Conservation (phyloP, 495 filamentous ascomycete genomes). For the Neurospora terricola region DNA sequence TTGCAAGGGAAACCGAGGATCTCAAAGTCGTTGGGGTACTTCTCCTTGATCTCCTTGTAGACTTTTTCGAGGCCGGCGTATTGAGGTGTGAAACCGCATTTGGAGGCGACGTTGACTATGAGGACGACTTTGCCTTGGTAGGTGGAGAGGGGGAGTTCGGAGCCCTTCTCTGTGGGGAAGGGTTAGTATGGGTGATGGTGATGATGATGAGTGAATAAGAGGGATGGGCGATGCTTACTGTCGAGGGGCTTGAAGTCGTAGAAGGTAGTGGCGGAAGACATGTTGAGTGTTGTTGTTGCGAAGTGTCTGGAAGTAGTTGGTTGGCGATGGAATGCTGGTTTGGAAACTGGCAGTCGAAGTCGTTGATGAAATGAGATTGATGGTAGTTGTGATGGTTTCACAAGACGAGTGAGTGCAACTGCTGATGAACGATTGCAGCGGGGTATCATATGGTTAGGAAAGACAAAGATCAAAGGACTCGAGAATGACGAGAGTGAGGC, state of each 20-base stretch:
- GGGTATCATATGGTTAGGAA: background rate
- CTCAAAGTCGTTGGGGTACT: slow-evolving; percentile 63
- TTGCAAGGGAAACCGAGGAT: slow-evolving; percentile 98
- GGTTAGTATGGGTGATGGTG: background rate
- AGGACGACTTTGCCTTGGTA: slow-evolving; percentile 89
- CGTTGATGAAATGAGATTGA: background rate
- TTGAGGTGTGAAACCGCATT: slow-evolving; percentile 98
- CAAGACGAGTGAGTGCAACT: background rate
- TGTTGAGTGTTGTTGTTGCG: slow-evolving; percentile 32
- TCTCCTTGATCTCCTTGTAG: slow-evolving; percentile 64
- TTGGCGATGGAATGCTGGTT: background rate
- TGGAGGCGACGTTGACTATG: slow-evolving; percentile 95
- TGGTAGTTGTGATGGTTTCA: background rate
- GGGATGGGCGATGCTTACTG: slow-evolving; percentile 42
- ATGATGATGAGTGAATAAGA: background rate
- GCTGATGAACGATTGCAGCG: background rate
- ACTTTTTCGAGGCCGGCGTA: slow-evolving; percentile 84
- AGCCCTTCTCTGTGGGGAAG: slow-evolving; percentile 56
- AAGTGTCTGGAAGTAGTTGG: slow-evolving; percentile 5
- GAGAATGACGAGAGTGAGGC: background rate
- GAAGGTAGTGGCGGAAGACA: slow-evolving; percentile 83
- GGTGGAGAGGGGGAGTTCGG: slow-evolving; percentile 52
- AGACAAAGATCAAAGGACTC: background rate
- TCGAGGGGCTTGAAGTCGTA: slow-evolving; percentile 85
- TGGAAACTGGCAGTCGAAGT: background rate